Conservation (phyloP, 306 rosid genomes). For the Spatholobus suberectus region DNA sequence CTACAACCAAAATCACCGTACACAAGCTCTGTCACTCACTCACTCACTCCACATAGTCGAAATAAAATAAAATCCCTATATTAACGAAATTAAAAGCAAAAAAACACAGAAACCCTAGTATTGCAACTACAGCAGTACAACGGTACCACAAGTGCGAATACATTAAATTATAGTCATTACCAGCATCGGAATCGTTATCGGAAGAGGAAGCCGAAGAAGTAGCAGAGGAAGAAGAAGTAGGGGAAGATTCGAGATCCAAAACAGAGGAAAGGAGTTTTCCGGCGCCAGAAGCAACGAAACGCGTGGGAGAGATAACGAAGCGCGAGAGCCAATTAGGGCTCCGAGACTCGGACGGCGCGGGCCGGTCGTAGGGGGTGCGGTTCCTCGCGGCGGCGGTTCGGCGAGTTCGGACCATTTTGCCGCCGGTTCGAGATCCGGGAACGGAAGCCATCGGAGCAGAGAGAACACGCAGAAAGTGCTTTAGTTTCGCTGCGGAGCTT, state of each 20-base stretch:
- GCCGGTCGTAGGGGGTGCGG: conserved; percentile 78
- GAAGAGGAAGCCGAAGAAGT: conserved; percentile 13
- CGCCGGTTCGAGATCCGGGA: conserved; percentile 81
- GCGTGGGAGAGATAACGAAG: conserved; percentile 71
- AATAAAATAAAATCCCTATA: not conserved
- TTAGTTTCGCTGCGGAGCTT: not conserved
- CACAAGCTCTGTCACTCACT: not conserved
- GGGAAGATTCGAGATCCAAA: conserved; percentile 59
- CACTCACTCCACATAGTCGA: not conserved
- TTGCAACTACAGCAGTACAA: not conserved
- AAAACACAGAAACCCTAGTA: conserved; percentile 47
- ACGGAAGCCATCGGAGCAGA: conserved; percentile 59
- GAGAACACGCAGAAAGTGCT: not conserved
- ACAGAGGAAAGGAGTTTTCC: conserved; percentile 74
- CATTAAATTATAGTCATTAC: conserved; percentile 25
- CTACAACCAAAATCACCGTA: conserved; percentile 12
- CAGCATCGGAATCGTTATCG: conserved; percentile 50
- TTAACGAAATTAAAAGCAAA: not conserved
- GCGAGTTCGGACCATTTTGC: conserved; percentile 75
- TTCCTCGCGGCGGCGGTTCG: conserved; percentile 52
- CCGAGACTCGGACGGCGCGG: conserved; percentile 13
- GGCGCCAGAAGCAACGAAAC: conserved; percentile 70
- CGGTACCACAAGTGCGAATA: not conserved
- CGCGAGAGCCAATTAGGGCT: conserved; percentile 88
- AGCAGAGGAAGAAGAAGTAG: conserved; percentile 35